Percentiles rank a stretch among this genome's conserved stretches.
phyloP scores from a whole-genome alignment of 345 rosid species.

The Bruguiera gymnorhiza region DNA sequence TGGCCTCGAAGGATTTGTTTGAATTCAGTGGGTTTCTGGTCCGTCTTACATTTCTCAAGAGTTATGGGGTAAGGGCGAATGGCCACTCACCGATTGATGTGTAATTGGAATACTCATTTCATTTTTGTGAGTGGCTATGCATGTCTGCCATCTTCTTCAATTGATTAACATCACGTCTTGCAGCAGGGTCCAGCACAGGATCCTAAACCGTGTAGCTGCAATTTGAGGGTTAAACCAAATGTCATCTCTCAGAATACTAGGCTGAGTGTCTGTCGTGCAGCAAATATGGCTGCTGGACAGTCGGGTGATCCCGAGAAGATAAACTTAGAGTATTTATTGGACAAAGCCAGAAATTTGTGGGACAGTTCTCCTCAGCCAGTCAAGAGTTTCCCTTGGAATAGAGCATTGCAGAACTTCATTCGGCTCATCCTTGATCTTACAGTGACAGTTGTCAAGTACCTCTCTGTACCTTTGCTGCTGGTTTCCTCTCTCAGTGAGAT shows the following conservation, averaged over 20 bases:
- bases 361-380: slow-evolving; percentile 63
- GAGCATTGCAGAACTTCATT: slow-evolving; percentile 59
- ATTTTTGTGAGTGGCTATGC: not conserved
- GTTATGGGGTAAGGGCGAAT: no score
- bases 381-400: slow-evolving; percentile 81
- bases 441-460: slow-evolving; percentile 57
- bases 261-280: slow-evolving; percentile 42
- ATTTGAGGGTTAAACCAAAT: slow-evolving; percentile 23
- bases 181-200: slow-evolving; percentile 27
- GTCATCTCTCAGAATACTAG: slow-evolving; percentile 24
- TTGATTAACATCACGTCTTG: not conserved
- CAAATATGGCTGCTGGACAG: slow-evolving; percentile 59
- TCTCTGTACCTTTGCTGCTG: slow-evolving; percentile 64
- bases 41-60: no score
- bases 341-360: slow-evolving; percentile 57
- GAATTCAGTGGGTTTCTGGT: no score
- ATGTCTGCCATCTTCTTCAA: not conserved
- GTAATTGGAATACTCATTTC: no score
- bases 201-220: slow-evolving; percentile 17
- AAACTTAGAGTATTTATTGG: slow-evolving; percentile 39
- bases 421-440: slow-evolving; percentile 71
- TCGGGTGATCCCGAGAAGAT: slow-evolving; percentile 56
- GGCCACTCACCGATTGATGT: no score
- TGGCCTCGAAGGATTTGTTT: no score
- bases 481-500: slow-evolving; percentile 89